phyloP scores from a whole-genome alignment of 1,284 basidiomycete species.

The Puccinia novopanici region DNA sequence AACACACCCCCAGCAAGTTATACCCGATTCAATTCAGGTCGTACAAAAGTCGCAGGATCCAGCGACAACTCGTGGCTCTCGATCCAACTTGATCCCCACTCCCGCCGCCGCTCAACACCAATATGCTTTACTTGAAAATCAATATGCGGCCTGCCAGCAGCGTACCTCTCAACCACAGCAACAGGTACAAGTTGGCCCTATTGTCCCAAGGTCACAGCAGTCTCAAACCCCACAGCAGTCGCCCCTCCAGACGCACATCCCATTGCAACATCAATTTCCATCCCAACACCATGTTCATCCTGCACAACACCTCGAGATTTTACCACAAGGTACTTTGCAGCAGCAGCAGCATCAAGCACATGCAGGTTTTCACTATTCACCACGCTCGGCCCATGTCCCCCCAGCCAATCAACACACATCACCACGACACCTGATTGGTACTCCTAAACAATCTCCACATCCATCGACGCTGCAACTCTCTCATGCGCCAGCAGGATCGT shows the following conservation, averaged over 20 bases:
- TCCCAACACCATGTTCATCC: background rate
- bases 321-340: background rate
- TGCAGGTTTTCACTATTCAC: background rate
- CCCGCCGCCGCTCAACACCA: conserved; percentile 14
- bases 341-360: background rate
- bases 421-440: background rate
- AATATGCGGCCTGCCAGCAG: background rate
- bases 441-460: conserved; percentile 11
- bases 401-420: background rate
- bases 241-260: conserved; percentile 10
- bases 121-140: conserved; percentile 5
- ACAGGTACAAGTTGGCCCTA: background rate
- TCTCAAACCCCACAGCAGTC: conserved; percentile 26
- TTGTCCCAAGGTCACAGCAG: background rate
- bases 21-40: background rate
- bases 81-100: background rate
- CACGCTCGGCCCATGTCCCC: background rate
- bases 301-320: background rate
- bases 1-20: background rate
- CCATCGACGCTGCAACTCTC: background rate
- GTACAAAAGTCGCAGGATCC: background rate
- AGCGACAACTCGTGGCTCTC: background rate
- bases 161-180: background rate
- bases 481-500: background rate
- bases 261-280: background rate